A percentile compares a stretch with the other conserved stretches of the same genome.
Evolutionary conservation across 2,329 filamentous ascomycete species (phyloP).

Genomic region (Fusarium piperis): DNA sequence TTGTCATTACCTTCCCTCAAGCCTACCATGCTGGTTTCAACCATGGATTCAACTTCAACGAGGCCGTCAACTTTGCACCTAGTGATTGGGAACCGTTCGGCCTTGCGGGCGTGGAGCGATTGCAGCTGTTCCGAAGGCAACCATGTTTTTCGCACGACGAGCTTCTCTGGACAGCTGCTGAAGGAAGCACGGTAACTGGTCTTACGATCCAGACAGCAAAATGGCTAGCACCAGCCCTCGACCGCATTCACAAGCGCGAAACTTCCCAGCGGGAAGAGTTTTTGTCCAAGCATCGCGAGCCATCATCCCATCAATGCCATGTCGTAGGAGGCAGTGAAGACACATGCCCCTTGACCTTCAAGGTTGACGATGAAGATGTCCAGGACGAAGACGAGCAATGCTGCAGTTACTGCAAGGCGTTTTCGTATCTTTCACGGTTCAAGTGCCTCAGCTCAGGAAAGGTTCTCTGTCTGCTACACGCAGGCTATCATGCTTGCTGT

Average conservation of each 20-base stretch:
- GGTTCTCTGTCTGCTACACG: slow-evolving; percentile 83
- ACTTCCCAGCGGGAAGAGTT: slow-evolving; percentile 74
- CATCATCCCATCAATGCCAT: slow-evolving; percentile 62
- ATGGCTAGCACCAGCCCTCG: slow-evolving; percentile 90
- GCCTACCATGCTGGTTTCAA: slow-evolving; percentile 99
- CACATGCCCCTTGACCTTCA: slow-evolving; percentile 68
- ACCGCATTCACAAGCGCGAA: slow-evolving; percentile 81
- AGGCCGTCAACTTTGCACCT: slow-evolving; percentile 97
- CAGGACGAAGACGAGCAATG: slow-evolving; percentile 95
- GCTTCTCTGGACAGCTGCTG: slow-evolving; percentile 87
- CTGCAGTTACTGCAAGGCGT: slow-evolving; percentile 91
- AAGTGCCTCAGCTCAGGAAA: slow-evolving; percentile 85
- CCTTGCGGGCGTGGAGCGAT: slow-evolving; percentile 82
- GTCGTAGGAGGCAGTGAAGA: slow-evolving; percentile 55
- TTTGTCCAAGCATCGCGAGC: slow-evolving; percentile 69
- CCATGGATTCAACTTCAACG: slow-evolving; percentile 98
- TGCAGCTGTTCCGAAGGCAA: slow-evolving; percentile 88
- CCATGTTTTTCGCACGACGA: slow-evolving; percentile 99
- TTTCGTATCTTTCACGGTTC: slow-evolving; percentile 90
- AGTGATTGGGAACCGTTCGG: slow-evolving; percentile 95
- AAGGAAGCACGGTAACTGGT: slow-evolving; percentile 72
- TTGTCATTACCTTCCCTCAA: slow-evolving; percentile 96
- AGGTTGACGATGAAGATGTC: slow-evolving; percentile 77
- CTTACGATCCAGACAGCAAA: slow-evolving; percentile 88
- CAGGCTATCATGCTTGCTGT: slow-evolving; percentile 84